Evolutionary conservation across 345 rosid species (phyloP).

Genomic region (Draba incana): DNA sequence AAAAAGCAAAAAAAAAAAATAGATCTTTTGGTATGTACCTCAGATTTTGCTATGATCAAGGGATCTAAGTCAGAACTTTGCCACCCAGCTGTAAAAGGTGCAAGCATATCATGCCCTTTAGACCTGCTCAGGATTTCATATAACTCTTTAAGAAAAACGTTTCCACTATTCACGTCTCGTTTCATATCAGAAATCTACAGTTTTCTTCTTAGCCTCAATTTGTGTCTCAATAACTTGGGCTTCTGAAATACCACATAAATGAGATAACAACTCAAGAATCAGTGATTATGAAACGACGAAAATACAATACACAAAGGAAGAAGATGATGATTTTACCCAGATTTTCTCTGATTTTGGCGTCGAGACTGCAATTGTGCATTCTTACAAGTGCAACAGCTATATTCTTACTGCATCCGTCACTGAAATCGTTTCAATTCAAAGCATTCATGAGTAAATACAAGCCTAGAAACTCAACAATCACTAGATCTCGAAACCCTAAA

Average conservation of each 20-base stretch:
- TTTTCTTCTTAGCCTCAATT: constrained; percentile 62
- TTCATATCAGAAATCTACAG: constrained; percentile 46
- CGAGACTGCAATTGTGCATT: constrained; percentile 88
- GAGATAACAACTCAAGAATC: not conserved
- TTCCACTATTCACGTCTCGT: too few relatives aligned
- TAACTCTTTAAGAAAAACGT: too few relatives aligned
- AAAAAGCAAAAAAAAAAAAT: too few relatives aligned
- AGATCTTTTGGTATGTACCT: constrained; percentile 47
- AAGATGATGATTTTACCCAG: constrained; percentile 47
- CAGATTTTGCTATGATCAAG: constrained; percentile 77
- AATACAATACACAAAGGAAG: not conserved
- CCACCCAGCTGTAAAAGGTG: constrained; percentile 99
- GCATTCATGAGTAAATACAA: not conserved
- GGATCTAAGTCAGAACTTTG: constrained; percentile 79
- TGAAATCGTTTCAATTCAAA: constrained; percentile 39
- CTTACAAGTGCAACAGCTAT: constrained; percentile 81
- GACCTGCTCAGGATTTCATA: constrained; percentile 48
- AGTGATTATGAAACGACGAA: not conserved
- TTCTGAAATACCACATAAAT: constrained; percentile 41
- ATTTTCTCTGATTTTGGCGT: constrained; percentile 78
- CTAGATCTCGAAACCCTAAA: constrained; percentile 9
- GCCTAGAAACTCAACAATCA: not conserved
- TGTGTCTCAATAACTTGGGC: constrained; percentile 75
- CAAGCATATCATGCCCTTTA: constrained; percentile 97
- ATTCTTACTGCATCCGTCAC: constrained; percentile 74